Evolutionary conservation across 2,329 filamentous ascomycete genomes (phyloP).

Genomic region (Penicillium glabrum): DNA sequence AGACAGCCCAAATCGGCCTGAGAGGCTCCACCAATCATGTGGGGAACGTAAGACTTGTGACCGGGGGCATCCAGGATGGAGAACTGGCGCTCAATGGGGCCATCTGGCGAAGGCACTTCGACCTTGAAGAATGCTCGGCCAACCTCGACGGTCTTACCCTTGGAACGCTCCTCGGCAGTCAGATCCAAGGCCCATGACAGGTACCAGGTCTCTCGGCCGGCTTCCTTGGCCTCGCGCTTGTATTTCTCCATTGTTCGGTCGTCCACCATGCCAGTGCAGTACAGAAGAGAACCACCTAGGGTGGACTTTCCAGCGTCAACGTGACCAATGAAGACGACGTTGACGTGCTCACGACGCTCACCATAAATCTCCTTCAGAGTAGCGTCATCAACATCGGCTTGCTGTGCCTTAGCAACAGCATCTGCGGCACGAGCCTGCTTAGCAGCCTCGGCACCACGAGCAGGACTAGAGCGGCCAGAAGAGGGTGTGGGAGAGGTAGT

Average conservation of each 20-base stretch:
- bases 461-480: slow-evolving; percentile 77
- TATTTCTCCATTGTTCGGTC: slow-evolving; percentile 98
- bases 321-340: slow-evolving; percentile 97
- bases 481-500: slow-evolving; percentile 78
- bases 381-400: slow-evolving; percentile 75
- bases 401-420: slow-evolving; percentile 79
- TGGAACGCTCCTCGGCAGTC: slow-evolving; percentile 91
- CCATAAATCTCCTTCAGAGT: slow-evolving; percentile 92
- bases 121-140: slow-evolving; percentile 96
- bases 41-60: slow-evolving; percentile 96
- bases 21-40: slow-evolving; percentile 95
- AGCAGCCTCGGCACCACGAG: slow-evolving; percentile 53
- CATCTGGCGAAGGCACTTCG: slow-evolving; percentile 34
- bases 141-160: slow-evolving; percentile 98
- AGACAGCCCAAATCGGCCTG: slow-evolving; percentile 93
- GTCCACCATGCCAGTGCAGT: slow-evolving; percentile 97
- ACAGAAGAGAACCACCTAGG: slow-evolving; percentile 88
- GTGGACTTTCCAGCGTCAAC: slow-evolving; percentile 99
- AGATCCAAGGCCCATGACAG: slow-evolving; percentile 97
- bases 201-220: slow-evolving; percentile 97
- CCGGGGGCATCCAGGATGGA: slow-evolving; percentile 95
- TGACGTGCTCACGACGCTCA: slow-evolving; percentile 75
- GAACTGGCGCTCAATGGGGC: slow-evolving; percentile 81
- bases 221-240: slow-evolving; percentile 92
- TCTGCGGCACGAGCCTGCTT: slow-evolving; percentile 70